Percentiles rank a stretch among this genome's conserved stretches.
phyloP scores from a whole-genome alignment of 495 filamentous ascomycete species.

The Neurospora tetraspora region DNA sequence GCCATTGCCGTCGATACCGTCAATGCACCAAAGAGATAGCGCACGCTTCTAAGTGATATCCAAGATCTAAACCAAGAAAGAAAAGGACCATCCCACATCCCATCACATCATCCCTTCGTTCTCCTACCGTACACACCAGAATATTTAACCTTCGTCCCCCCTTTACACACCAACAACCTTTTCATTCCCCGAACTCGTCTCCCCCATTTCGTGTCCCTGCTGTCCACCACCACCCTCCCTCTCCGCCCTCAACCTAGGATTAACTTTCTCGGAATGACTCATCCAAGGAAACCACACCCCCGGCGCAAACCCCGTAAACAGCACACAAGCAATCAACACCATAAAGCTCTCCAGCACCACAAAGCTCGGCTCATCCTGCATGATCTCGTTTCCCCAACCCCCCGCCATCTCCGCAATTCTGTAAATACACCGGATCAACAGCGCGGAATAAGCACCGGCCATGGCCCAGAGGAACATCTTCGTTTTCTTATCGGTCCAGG shows the following conservation, averaged over 20 bases:
- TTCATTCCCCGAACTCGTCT: not conserved
- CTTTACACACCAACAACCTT: not conserved
- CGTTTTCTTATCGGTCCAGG: constrained; percentile 30
- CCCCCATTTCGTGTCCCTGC: not conserved
- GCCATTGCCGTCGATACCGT: too few species aligned
- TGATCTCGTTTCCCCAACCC: constrained; percentile 56
- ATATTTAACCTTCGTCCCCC: not conserved
- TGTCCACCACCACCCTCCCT: not conserved
- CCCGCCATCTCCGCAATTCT: constrained; percentile 59
- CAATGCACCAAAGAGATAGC: too few species aligned
- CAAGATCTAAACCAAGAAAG: not conserved
- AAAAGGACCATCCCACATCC: not conserved
- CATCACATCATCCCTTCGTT: not conserved
- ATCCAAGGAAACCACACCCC: constrained; percentile 34
- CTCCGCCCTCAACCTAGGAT: not conserved
- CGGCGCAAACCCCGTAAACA: constrained; percentile 28
- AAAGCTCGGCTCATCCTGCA: constrained; percentile 57
- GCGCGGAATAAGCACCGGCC: constrained; percentile 44
- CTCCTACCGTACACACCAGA: not conserved
- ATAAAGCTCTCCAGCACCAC: constrained; percentile 48
- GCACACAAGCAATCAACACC: constrained; percentile 25
- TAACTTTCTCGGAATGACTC: constrained; percentile 8
- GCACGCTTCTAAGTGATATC: not conserved
- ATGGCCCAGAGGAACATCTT: constrained; percentile 42
- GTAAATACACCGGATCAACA: constrained; percentile 60